A percentile compares a stretch with the other conserved stretches of the same genome.
These are phyloP conservation scores for Exsudoporus frostii DNA, from an alignment of 768 basidiomycete species.

Conservation along the genomic window DNA sequence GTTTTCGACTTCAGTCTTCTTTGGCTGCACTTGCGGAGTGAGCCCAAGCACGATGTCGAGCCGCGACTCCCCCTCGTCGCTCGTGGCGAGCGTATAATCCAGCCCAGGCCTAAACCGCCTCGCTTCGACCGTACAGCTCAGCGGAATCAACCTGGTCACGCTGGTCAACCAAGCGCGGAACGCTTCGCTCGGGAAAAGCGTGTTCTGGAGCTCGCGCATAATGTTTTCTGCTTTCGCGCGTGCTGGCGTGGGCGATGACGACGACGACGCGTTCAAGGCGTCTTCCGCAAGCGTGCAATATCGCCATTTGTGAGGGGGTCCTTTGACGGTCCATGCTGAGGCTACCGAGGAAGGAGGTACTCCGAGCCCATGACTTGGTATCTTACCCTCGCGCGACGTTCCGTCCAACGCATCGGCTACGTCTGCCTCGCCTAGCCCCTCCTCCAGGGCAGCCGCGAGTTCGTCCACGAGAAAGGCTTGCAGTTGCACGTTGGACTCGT, in stretches of 20 bases:
- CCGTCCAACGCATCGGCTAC: conserved; percentile 57
- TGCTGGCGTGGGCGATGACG: conserved; percentile 1
- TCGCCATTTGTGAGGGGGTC: conserved; percentile 94
- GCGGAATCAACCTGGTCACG: conserved; percentile 68
- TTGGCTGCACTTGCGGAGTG: conserved; percentile 57
- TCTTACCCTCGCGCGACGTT: conserved; percentile 42
- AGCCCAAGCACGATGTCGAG: conserved; percentile 85
- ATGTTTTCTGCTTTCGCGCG: conserved; percentile 19
- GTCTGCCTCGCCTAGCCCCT: conserved; percentile 63
- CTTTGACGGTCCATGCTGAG: conserved; percentile 65
- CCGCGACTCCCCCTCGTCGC: conserved; percentile 75
- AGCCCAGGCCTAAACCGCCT: conserved; percentile 88
- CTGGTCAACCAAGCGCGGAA: conserved; percentile 88
- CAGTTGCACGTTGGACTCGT: conserved; percentile 85
- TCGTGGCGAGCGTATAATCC: conserved; percentile 93
- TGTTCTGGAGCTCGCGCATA: conserved; percentile 55
- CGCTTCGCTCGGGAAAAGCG: conserved; percentile 73
- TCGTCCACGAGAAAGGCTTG: conserved; percentile 77
- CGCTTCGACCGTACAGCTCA: conserved; percentile 73
- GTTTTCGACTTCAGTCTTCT: conserved; percentile 11
- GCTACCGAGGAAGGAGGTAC: conserved; percentile 39
- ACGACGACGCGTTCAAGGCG: background rate
- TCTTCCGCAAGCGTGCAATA: conserved; percentile 63
- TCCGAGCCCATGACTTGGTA: conserved; percentile 73
- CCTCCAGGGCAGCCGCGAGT: conserved; percentile 66